Evolutionary conservation across 176 grass and related monocot genomes (phyloP).

Genomic region (Raddia distichophylla): DNA sequence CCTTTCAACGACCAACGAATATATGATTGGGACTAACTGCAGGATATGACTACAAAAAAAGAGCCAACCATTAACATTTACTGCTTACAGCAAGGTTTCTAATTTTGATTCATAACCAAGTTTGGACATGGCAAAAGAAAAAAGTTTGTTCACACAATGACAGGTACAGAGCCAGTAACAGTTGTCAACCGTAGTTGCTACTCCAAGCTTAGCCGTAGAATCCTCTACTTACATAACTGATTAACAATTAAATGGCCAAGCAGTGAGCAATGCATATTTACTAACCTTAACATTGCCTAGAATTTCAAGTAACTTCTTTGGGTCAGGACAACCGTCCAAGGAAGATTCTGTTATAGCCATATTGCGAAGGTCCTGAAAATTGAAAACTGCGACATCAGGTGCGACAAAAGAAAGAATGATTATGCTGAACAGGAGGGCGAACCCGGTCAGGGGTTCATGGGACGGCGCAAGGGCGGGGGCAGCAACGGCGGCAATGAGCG

Average conservation of each 20-base stretch:
- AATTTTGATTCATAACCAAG: neutral
- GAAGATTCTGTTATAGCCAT: slow-evolving; percentile 76
- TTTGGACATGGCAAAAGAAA: neutral
- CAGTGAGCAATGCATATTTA: slow-evolving; percentile 38
- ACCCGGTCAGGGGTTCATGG: no score
- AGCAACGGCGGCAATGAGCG: no score
- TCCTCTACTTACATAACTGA: slow-evolving; percentile 18
- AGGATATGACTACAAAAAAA: neutral
- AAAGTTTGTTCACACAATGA: neutral
- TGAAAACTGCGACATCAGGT: slow-evolving; percentile 25
- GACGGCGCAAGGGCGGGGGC: no score
- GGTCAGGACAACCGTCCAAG: slow-evolving; percentile 62
- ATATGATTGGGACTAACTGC: neutral
- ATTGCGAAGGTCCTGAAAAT: slow-evolving; percentile 76
- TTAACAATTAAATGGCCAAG: slow-evolving; percentile 7
- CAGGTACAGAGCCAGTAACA: neutral
- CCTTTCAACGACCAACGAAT: neutral
- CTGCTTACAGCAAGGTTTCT: neutral
- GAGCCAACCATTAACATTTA: neutral
- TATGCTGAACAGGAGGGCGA: no score
- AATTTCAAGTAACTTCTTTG: slow-evolving; percentile 65
- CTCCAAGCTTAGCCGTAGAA: neutral
- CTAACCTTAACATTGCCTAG: slow-evolving; percentile 79
- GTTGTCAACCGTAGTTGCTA: neutral
- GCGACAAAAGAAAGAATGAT: slow-evolving; percentile 19